phyloP scores from a whole-genome alignment of 2,329 filamentous ascomycete species.

The Phaeophleospora eucalypticola region DNA sequence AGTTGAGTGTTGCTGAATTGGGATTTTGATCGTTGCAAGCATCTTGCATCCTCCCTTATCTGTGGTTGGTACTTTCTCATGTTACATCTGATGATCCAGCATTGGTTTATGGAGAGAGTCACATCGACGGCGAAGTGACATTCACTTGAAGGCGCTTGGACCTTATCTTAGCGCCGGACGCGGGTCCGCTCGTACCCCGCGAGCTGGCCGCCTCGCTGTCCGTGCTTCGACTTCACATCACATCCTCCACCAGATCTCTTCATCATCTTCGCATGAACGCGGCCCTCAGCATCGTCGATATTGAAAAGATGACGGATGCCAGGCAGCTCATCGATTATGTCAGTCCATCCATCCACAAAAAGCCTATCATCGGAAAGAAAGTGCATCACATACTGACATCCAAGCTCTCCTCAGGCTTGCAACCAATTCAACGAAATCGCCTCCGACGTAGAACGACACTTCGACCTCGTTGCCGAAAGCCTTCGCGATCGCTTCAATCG shows the following conservation, averaged over 20 bases:
- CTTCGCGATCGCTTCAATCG: slow-evolving; percentile 65
- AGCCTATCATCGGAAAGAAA: too few species aligned
- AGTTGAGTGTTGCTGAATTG: too few species aligned
- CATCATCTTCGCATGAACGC: not conserved
- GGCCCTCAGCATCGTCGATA: not conserved
- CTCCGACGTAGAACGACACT: slow-evolving; percentile 73
- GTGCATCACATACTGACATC: not conserved
- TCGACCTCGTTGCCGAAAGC: slow-evolving; percentile 68
- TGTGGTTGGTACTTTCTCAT: too few species aligned
- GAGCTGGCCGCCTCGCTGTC: not conserved
- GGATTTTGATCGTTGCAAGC: too few species aligned
- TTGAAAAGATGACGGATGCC: slow-evolving; percentile 33
- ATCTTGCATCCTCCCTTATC: too few species aligned
- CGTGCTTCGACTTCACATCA: not conserved
- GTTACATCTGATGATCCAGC: too few species aligned
- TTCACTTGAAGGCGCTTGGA: not conserved
- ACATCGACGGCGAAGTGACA: too few species aligned
- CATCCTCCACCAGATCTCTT: not conserved
- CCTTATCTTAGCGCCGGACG: too few species aligned
- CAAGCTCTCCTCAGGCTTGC: slow-evolving; percentile 21
- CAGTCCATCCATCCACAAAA: not conserved
- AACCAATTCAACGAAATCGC: slow-evolving; percentile 56
- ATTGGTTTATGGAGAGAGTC: too few species aligned
- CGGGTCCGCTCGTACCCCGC: not conserved
- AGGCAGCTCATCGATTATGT: slow-evolving; percentile 33